Evolutionary conservation across 805 yeast genomes (phyloP).

Genomic region (Kuraishia hungarica): DNA sequence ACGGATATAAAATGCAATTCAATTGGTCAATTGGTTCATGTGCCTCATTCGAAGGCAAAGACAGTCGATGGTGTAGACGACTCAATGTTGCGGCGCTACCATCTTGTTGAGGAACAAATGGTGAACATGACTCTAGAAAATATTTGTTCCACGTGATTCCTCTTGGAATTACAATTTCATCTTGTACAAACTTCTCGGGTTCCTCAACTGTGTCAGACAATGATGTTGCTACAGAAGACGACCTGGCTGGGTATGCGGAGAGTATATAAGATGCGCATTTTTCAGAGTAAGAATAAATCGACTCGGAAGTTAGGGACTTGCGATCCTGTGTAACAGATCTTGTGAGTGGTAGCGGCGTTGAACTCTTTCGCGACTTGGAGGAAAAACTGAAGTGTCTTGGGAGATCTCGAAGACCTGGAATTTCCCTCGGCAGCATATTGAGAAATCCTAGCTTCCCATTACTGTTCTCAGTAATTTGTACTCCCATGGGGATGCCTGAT

Average conservation of each 20-base stretch:
- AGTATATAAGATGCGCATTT: not conserved
- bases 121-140: not conserved
- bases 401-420: not conserved
- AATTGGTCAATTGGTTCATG: not conserved
- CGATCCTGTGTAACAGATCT: not conserved
- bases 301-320: not conserved
- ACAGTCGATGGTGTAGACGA: not conserved
- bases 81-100: not conserved
- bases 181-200: not conserved
- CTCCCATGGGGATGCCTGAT: not conserved
- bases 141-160: not conserved
- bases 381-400: not conserved
- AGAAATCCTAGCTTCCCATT: not conserved
- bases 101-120: not conserved
- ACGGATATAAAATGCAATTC: not conserved
- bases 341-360: not conserved
- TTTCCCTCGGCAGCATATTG: not conserved
- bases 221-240: too few relatives aligned
- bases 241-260: not conserved
- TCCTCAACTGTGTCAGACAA: not conserved
- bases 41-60: not conserved
- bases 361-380: not conserved
- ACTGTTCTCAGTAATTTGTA: not conserved
- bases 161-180: not conserved
- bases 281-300: not conserved